Evolutionary conservation across 306 rosid species (phyloP), one percentile per base, ranked within the genome.

Genomic region (Citrullus amarus): DNA sequence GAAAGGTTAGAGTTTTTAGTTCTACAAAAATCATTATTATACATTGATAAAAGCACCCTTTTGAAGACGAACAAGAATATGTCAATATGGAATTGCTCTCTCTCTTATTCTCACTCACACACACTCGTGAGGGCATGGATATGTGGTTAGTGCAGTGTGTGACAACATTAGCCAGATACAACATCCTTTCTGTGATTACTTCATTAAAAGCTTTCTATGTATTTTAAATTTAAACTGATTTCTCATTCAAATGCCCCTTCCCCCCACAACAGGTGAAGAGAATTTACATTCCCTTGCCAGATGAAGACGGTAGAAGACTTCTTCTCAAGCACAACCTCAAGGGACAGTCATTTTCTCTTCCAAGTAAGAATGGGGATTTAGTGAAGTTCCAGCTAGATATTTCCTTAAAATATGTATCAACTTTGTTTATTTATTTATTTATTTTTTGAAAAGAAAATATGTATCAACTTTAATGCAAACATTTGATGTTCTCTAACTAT

Each of bases 261-360:
- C 54, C 54, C 16, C 54, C 16, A 48, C 54, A 13, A 48, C 78
- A 92, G 98, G 98, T 95, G 82, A 95, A 95, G 86, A 87, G 97
- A 87, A 91, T 95, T 57, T 95, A 91, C 65, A 65, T 95, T 79
- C 98, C 98, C 72, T 86, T 95, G 86, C 98, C 98, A 12, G 95
- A 91, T 83, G 86, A 79, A 80, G 83, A 87, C 83, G 92, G 90
- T 63, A 88, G 97, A 79, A 91, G 90, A 79, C 85, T 87, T 82
- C 87, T 95, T 79, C 83, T 95, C 43, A 88, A 83, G 79, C 87
- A 88, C 91, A 91, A 85, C 81, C 98, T 95, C 83, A 95, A 90
- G 92, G 98, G 97, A 84, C 97, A 95, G 86, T 89, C 97, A 14
- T 95, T 81, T 86, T 90, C 97, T 78, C 85, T 95, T 87, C 96